Conservation (phyloP, 208 protist species). For the Entamoeba moshkovskii region DNA sequence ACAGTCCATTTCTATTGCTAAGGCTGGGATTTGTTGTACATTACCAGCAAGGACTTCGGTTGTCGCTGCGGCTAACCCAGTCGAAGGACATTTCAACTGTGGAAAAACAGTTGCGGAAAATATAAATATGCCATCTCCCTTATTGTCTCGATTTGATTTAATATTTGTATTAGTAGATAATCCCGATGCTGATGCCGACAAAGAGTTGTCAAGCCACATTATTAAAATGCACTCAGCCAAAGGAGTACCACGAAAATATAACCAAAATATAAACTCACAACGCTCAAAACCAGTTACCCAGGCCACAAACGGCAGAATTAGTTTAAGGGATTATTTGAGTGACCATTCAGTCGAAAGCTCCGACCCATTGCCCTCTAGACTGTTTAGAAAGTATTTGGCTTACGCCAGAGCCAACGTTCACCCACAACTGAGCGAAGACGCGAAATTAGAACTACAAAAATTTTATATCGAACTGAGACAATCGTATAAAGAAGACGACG, state of each 20-base stretch:
- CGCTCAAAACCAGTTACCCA: background rate
- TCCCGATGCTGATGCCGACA: conserved; percentile 39
- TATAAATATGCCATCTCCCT: conserved; percentile 82
- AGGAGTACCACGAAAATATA: background rate
- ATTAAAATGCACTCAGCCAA: background rate
- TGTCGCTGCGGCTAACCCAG: conserved; percentile 95
- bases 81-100: conserved; percentile 64
- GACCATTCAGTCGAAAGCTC: background rate
- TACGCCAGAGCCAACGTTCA: background rate
- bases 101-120: conserved; percentile 47
- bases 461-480: background rate
- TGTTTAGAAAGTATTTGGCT: background rate
- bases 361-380: background rate
- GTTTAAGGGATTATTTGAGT: background rate
- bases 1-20: conserved; percentile 42
- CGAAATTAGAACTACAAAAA: background rate
- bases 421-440: background rate
- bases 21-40: conserved; percentile 95
- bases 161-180: conserved; percentile 68
- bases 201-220: conserved; percentile 67
- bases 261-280: background rate
- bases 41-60: conserved; percentile 93
- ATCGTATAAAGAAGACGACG: conserved; percentile 12
- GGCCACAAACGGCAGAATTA: background rate
- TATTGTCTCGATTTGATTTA: conserved; percentile 80